These are phyloP conservation scores for Pseudogymnoascus sp. DNA, from an alignment of 2,329 filamentous ascomycete species.

Conservation along the genomic window DNA sequence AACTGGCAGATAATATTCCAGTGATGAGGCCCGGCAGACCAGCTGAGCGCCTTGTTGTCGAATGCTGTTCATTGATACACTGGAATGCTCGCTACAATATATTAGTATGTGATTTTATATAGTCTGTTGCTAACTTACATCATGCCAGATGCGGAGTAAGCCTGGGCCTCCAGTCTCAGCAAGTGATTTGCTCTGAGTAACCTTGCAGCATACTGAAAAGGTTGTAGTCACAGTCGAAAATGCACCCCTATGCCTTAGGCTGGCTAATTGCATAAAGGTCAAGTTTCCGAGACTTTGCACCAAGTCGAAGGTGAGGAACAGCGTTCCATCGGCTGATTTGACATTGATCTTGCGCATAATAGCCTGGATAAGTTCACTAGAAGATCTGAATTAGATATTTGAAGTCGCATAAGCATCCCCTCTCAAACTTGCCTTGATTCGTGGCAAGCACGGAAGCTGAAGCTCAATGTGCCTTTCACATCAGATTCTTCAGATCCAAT, in stretches of 20 bases:
- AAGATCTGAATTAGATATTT: background rate
- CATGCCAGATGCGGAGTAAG: conserved; percentile 59
- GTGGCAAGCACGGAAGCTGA: conserved; percentile 90
- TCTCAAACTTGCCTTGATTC: conserved; percentile 65
- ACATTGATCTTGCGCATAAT: conserved; percentile 48
- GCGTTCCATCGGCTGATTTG: conserved; percentile 31
- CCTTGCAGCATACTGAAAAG: conserved; percentile 70
- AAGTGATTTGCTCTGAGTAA: conserved; percentile 45
- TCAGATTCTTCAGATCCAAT: conserved; percentile 62
- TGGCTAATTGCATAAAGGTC: conserved; percentile 74
- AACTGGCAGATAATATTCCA: conserved; percentile 64
- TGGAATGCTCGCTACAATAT: conserved; percentile 47
- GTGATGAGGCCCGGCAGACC: conserved; percentile 83
- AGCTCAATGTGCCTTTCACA: conserved; percentile 85
- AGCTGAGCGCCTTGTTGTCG: conserved; percentile 82
- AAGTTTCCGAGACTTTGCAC: conserved; percentile 62
- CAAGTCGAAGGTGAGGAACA: conserved; percentile 42
- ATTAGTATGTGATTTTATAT: conserved; percentile 9
- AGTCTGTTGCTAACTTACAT: conserved; percentile 35
- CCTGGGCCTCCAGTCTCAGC: conserved; percentile 16
- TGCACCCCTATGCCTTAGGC: conserved; percentile 79
- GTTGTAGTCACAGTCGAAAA: conserved; percentile 90
- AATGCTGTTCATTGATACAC: conserved; percentile 66
- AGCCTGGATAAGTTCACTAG: conserved; percentile 61
- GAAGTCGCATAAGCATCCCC: background rate